Conservation (phyloP, 2,329 filamentous ascomycete genomes). For the Fonsecaea erecta region DNA sequence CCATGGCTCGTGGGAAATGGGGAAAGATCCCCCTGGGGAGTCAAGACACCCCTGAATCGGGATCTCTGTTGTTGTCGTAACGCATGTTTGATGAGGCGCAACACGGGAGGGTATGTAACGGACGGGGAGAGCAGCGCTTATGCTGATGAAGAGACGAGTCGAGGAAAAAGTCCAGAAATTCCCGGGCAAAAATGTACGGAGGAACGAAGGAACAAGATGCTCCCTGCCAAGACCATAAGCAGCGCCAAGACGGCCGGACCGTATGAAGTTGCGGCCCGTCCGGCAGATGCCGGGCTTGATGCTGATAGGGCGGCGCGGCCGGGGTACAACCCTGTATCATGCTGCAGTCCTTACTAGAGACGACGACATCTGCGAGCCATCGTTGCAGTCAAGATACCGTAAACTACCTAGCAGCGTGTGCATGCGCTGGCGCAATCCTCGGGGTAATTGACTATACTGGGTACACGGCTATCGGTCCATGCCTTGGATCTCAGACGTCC, state of each 20-base stretch:
- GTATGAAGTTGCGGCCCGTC: neutral
- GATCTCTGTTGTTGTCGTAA: constrained; percentile 23
- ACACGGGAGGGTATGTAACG: neutral
- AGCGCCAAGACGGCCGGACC: neutral
- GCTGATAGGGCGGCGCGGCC: neutral
- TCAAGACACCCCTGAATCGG: constrained; percentile 8
- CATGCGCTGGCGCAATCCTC: neutral
- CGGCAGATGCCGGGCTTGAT: neutral
- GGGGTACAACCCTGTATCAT: neutral
- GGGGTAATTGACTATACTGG: neutral
- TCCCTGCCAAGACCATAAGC: neutral
- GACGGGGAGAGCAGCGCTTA: neutral
- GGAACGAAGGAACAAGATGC: neutral
- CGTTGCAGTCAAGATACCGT: neutral
- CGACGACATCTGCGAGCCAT: too few relatives aligned
- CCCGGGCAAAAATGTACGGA: neutral
- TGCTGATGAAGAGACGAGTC: neutral
- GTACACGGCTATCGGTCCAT: neutral
- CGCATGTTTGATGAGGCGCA: constrained; percentile 13
- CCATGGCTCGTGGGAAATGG: neutral
- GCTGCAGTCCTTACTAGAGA: too few relatives aligned
- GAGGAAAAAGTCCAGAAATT: neutral
- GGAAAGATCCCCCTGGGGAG: neutral
- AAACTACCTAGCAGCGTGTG: neutral
- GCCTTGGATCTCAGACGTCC: neutral